These are phyloP conservation scores for Amanita brunnescens DNA, from an alignment of 768 basidiomycete genomes.

Conservation along the genomic window DNA sequence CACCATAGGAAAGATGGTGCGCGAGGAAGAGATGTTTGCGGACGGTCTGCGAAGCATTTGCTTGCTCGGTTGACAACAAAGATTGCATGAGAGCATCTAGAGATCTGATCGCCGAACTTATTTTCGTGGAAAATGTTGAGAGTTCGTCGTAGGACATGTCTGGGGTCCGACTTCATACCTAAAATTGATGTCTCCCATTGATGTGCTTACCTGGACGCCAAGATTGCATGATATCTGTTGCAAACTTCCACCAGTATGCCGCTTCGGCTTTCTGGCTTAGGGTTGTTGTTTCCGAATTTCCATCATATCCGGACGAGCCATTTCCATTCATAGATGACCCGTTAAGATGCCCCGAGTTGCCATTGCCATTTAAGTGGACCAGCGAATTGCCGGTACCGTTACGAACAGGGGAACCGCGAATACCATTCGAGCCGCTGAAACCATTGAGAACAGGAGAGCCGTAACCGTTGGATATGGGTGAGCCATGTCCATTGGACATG, in stretches of 20 bases:
- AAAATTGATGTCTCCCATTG: not conserved
- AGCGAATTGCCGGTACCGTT: not conserved
- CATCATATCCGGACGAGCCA: not conserved
- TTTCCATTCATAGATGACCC: not conserved
- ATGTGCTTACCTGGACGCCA: slow-evolving; percentile 5
- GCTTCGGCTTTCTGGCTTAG: slow-evolving; percentile 5
- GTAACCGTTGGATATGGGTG: not conserved
- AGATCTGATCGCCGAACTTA: not conserved
- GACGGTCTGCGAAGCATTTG: not conserved
- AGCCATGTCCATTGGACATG: not conserved
- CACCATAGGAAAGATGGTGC: not conserved
- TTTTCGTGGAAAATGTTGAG: not conserved
- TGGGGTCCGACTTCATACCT: not conserved
- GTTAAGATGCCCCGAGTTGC: not conserved
- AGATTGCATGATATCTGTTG: not conserved
- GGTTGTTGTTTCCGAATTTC: not conserved
- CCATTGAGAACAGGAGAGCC: not conserved
- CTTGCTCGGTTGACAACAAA: not conserved
- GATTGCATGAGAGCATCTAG: slow-evolving; percentile 1
- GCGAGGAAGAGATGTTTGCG: not conserved
- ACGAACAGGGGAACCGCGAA: not conserved
- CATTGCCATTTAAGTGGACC: not conserved
- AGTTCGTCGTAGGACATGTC: slow-evolving; percentile 8
- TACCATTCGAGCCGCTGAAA: not conserved
- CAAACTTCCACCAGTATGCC: slow-evolving; percentile 5